Percentiles rank a stretch among this genome's conserved stretches.
phyloP scores from a whole-genome alignment of 352 stramenopile species.

The Globisporangium radiosum region DNA sequence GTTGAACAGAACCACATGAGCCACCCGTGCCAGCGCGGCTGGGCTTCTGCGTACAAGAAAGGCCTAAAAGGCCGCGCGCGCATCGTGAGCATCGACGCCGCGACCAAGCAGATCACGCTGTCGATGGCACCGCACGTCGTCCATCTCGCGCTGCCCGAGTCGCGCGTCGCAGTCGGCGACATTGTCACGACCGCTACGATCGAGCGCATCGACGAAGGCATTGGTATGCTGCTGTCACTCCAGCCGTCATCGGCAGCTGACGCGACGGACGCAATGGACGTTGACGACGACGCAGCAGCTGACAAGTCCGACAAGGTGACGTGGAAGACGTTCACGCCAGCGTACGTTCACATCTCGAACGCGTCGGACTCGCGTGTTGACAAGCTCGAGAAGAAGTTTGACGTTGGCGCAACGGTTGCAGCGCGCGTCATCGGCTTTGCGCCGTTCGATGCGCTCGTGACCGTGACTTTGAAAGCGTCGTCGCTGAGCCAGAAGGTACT shows the following conservation, averaged over 20 bases:
- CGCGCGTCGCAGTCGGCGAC: slow-evolving; percentile 56
- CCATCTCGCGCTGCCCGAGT: slow-evolving; percentile 58
- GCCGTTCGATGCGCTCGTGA: slow-evolving; percentile 83
- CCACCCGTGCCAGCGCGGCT: slow-evolving; percentile 66
- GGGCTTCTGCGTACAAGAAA: slow-evolving; percentile 71
- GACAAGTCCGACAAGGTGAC: slow-evolving; percentile 49
- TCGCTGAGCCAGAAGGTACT: slow-evolving; percentile 72
- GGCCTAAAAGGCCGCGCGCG: slow-evolving; percentile 80
- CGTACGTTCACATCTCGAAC: slow-evolving; percentile 89
- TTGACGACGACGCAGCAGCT: slow-evolving; percentile 9
- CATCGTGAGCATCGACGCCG: slow-evolving; percentile 76
- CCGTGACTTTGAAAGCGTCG: slow-evolving; percentile 74
- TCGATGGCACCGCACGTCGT: slow-evolving; percentile 87
- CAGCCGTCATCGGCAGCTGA: slow-evolving; percentile 33
- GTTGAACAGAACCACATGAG: slow-evolving; percentile 90
- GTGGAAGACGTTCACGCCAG: slow-evolving; percentile 76
- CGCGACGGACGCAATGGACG: slow-evolving; percentile 46
- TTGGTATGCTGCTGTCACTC: slow-evolving; percentile 85
- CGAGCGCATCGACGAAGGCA: slow-evolving; percentile 74
- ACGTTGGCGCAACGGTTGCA: slow-evolving; percentile 45
- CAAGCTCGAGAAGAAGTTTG: slow-evolving; percentile 86
- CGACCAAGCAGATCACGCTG: slow-evolving; percentile 69
- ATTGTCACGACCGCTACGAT: slow-evolving; percentile 63
- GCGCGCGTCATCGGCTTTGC: slow-evolving; percentile 81
- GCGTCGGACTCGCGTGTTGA: slow-evolving; percentile 71